Base-by-base conservation (phyloP, 129 eudicot genomes). In the Pittosporum tobira region DNA sequence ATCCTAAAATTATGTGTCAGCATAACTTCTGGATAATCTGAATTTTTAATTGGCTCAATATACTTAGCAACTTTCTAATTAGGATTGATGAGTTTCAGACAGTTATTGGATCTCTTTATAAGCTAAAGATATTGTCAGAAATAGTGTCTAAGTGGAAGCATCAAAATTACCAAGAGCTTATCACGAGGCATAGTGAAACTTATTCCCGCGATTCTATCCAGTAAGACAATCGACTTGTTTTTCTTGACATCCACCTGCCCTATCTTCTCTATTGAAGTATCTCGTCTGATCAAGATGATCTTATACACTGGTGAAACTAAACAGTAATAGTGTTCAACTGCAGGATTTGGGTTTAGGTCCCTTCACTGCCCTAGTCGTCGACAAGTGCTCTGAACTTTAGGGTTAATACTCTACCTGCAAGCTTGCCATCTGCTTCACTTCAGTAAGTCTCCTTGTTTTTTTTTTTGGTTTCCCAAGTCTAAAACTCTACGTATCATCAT, bases 371-470 rank as follows among this genome's bases (percentile, higher is more conserved):
- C 57, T 81, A 77, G 88, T 73, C 65, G 61, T 74, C 56, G 75
- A 59, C 44, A 70, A 71, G 47, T 81, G 83, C 75, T 75, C 44
- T 76, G 71, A 64, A 74, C 69, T 57, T 74, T 81, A 76, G 75
- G 74, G 72, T 61, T 48, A 59, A 65, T 44, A 15, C 20, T 59
- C 71, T 73, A 66, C 60, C 54, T 66, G 63, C 83, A 67, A 71
- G 75, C 69, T 64, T 71, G 75, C 72, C 57, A 43, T 22, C 69
- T 64, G 65, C 77, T 65, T 59, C 72, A 42, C 70, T 74, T 71
- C 79, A 71, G 80, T 66, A 82, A 86, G 87, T 79, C 76, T 55
- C 67, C 59, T 51, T 65, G 71, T 73, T 75, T 22, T 54, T 31
- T 48, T 27, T 74, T 63, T 68, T 69, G n/a, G n/a, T n/a, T n/a